A percentile compares a stretch with the other conserved stretches of the same genome.
Conservation (phyloP, 2,329 filamentous ascomycete genomes). For the Talaromyces islandicus region DNA sequence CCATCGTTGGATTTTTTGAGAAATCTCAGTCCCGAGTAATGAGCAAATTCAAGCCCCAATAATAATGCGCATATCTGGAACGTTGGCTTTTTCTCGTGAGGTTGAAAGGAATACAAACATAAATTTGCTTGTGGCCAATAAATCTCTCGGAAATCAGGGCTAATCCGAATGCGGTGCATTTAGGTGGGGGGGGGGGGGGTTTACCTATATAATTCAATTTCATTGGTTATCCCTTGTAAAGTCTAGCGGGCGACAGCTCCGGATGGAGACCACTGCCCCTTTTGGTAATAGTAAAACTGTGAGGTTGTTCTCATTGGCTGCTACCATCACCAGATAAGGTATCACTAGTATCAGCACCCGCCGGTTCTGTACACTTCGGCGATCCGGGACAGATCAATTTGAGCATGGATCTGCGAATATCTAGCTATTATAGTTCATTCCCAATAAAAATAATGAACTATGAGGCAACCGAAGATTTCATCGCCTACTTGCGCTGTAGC, state of each 20-base stretch:
- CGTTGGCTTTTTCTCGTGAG: neutral
- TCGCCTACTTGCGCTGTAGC: neutral
- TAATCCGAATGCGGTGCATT: neutral
- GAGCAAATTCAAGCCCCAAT: neutral
- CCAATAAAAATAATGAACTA: neutral
- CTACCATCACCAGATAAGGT: neutral
- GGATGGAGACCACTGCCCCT: slow-evolving; percentile 7
- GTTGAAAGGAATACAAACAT: neutral
- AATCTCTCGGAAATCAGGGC: neutral
- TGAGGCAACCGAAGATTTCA: neutral
- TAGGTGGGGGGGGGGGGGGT: neutral
- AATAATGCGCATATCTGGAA: neutral
- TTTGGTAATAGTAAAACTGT: neutral
- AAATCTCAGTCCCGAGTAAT: slow-evolving; percentile 6
- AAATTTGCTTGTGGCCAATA: neutral
- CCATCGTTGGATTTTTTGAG: slow-evolving; percentile 38
- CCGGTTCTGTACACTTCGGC: neutral
- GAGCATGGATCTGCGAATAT: neutral
- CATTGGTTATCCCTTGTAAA: neutral
- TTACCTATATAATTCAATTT: neutral
- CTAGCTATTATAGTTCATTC: neutral
- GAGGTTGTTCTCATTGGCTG: neutral
- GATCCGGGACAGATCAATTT: neutral
- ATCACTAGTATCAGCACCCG: neutral
- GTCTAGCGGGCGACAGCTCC: neutral